Percentiles rank a stretch among this genome's conserved stretches.
Evolutionary conservation across 2,329 filamentous ascomycete genomes (phyloP).

Genomic region (Aureobasidium melanogenum): DNA sequence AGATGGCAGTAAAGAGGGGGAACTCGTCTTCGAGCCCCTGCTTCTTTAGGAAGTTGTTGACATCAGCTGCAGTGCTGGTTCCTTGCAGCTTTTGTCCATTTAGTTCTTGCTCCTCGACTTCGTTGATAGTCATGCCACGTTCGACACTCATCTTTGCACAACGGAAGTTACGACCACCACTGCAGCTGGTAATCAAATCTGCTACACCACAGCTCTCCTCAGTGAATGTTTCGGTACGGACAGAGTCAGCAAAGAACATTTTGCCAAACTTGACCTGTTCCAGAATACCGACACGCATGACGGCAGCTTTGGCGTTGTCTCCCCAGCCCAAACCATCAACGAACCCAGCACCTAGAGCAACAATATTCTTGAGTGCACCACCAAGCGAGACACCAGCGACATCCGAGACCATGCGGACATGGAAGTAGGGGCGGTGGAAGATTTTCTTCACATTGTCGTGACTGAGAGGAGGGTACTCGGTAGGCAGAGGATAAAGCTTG

Average conservation of each 20-base stretch:
- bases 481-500: constrained; percentile 64
- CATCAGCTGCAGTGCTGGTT: constrained; percentile 82
- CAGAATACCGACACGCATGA: constrained; percentile 91
- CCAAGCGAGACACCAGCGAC: constrained; percentile 95
- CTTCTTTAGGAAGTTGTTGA: constrained; percentile 77
- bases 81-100: constrained; percentile 97
- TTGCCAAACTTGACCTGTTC: constrained; percentile 97
- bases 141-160: constrained; percentile 84
- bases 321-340: constrained; percentile 95
- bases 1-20: constrained; percentile 85
- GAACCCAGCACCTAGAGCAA: constrained; percentile 88
- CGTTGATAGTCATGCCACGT: constrained; percentile 68
- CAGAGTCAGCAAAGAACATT: constrained; percentile 79
- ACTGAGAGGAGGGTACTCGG: constrained; percentile 77
- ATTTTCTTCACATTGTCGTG: constrained; percentile 74
- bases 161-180: constrained; percentile 84
- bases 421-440: constrained; percentile 96
- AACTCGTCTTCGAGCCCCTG: constrained; percentile 73
- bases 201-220: constrained; percentile 92
- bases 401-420: constrained; percentile 85
- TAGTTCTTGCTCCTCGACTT: constrained; percentile 80
- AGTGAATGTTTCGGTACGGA: constrained; percentile 82
- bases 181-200: constrained; percentile 90
- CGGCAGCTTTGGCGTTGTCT: constrained; percentile 96
- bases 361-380: constrained; percentile 93